Evolutionary conservation across 768 basidiomycete genomes (phyloP).

Genomic region (Boletus barrowsii): DNA sequence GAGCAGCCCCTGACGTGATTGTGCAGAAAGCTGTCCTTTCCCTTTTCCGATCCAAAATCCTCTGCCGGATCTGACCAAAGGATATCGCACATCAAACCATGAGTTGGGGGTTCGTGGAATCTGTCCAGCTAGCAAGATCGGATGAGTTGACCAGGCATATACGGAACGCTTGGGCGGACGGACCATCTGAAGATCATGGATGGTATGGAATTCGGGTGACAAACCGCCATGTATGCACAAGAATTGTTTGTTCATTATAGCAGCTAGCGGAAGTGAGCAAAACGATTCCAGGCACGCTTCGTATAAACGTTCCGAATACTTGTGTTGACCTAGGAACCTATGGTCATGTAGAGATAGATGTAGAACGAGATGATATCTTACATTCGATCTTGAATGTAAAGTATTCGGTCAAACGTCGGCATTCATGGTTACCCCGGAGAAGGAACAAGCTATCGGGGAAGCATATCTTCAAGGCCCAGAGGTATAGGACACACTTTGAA

Average conservation of each 20-base stretch:
- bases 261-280: conserved; percentile 68
- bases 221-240: conserved; percentile 73
- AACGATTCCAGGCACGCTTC: conserved; percentile 74
- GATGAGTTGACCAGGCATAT: not conserved
- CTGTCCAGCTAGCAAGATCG: conserved; percentile 52
- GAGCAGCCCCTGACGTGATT: conserved; percentile 74
- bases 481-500: conserved; percentile 51
- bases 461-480: conserved; percentile 64
- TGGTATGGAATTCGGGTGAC: conserved; percentile 64
- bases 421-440: conserved; percentile 64
- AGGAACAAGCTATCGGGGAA: conserved; percentile 59
- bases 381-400: conserved; percentile 60
- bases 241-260: conserved; percentile 80
- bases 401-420: conserved; percentile 62
- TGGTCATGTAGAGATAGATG: conserved; percentile 2
- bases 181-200: conserved; percentile 63
- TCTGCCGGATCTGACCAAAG: conserved; percentile 75
- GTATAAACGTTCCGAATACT: conserved; percentile 73
- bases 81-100: conserved; percentile 73
- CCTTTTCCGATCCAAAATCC: conserved; percentile 69
- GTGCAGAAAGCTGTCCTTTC: conserved; percentile 61
- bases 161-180: conserved; percentile 13
- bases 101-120: conserved; percentile 70
- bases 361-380: not conserved
- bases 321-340: conserved; percentile 54